Evolutionary conservation across 352 stramenopile species (phyloP), one percentile per base, ranked within the genome.

Genomic region (Pythium sukuiense): DNA sequence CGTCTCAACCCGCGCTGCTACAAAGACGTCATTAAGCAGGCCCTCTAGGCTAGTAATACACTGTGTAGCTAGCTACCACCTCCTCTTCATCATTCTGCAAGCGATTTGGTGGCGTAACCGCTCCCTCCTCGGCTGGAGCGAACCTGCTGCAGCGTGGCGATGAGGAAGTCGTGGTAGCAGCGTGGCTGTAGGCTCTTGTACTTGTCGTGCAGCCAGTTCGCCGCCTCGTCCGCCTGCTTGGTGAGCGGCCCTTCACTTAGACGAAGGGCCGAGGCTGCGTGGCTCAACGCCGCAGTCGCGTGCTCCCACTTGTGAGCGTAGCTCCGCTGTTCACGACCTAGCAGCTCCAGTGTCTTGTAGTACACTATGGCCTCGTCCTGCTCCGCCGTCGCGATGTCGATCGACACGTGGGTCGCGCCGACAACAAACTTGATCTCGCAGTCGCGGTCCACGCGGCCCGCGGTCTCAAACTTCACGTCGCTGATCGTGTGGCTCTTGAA

Each of bases 391-490:
- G 70, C 71, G 45, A 89, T 74, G 54, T 86, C 78, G 49, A 89
- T 86, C 0, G 79, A 87, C 14, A 86, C 63, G 2, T 24, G 13
- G 39, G 77, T 69, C 18, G n/a, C 37, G 4, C 75, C 76, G 39
- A 85, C 79, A 16, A 59, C 14, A 50, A 89, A 85, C 61, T 86
- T 87, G 73, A 87, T 79, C 60, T 87, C 76, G 49, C 76, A 82
- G 72, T 87, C 78, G 29, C 76, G 76, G 46, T 87, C 76, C 24
- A 79, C 76, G 48, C 70, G 72, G 33, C 74, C 78, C 4, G 76
- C 72, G 27, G 73, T 84, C 70, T 87, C 78, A 39, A 84, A 87
- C 59, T 76, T 58, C n/a, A 87, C 67, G 27, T 79, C 12, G 1
- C 39, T 53, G 49, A 83, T 76, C 4, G 18, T 39, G 46, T 72